Evolutionary conservation across 129 eudicot species (phyloP).

Genomic region (Pseudognaphalium luteoalbum): DNA sequence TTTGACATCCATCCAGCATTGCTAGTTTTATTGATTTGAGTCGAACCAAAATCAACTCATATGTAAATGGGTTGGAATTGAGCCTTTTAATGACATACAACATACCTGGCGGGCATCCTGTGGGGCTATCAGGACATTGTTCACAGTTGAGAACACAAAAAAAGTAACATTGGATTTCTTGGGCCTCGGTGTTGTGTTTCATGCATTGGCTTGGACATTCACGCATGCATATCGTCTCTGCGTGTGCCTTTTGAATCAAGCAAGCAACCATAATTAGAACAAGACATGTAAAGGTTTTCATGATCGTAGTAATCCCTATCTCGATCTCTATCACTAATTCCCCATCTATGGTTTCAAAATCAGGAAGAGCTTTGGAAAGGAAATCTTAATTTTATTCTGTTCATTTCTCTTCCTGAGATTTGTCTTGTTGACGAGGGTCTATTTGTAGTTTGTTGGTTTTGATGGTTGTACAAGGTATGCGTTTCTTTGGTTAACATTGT

Average conservation of each 20-base stretch:
- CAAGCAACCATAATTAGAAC: conserved; percentile 24
- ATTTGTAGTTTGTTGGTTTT: conserved; percentile 23
- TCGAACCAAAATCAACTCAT: background rate
- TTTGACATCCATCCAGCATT: background rate
- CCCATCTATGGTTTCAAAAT: conserved; percentile 29
- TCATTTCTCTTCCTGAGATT: conserved; percentile 35
- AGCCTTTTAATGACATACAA: background rate
- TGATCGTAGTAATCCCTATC: background rate
- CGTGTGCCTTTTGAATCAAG: conserved; percentile 26
- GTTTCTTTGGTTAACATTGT: conserved; percentile 9
- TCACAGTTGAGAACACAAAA: conserved; percentile 35
- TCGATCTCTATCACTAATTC: conserved; percentile 3
- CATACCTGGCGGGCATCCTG: conserved; percentile 27
- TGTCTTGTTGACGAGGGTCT: conserved; percentile 5
- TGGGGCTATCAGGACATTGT: conserved; percentile 32
- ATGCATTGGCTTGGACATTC: conserved; percentile 37
- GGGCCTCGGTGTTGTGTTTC: conserved; percentile 35
- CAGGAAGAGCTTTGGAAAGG: conserved; percentile 29
- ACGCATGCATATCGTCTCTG: conserved; percentile 30
- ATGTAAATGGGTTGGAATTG: background rate
- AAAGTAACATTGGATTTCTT: conserved; percentile 37
- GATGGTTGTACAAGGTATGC: conserved; percentile 11
- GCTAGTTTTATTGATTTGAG: background rate
- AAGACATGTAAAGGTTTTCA: conserved; percentile 20
- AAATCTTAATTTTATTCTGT: background rate